These are phyloP conservation scores for Fusarium annulatum DNA, from an alignment of 2,329 filamentous ascomycete genomes.

Conservation along the genomic window DNA sequence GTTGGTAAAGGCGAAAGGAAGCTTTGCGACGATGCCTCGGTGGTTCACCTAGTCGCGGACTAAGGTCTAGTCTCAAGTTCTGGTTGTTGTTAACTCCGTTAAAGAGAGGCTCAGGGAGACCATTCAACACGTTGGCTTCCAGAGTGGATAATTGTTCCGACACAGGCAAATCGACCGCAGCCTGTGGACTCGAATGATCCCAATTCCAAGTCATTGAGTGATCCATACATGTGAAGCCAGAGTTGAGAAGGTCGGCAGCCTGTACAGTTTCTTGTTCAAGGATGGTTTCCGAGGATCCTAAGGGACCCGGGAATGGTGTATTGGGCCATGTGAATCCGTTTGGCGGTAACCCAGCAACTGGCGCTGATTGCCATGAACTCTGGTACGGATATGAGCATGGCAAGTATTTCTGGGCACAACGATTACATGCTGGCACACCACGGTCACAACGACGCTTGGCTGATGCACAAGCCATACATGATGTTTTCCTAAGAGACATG, in stretches of 20 bases:
- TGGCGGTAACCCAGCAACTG: not conserved
- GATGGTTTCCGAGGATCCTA: not conserved
- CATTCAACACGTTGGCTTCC: not conserved
- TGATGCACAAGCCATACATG: constrained; percentile 13
- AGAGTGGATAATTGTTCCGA: not conserved
- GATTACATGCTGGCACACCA: constrained; percentile 1
- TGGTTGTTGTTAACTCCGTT: not conserved
- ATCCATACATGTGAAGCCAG: not conserved
- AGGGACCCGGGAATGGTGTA: not conserved
- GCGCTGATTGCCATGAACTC: not conserved
- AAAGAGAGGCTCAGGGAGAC: not conserved
- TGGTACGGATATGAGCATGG: constrained; percentile 10
- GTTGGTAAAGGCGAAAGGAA: not conserved
- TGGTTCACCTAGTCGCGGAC: not conserved
- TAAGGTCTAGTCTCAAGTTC: not conserved
- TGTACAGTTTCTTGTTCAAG: not conserved
- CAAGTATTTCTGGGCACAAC: constrained; percentile 1
- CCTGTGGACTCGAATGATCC: not conserved
- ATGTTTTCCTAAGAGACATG: constrained; percentile 24
- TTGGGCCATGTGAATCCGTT: not conserved
- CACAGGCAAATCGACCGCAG: not conserved
- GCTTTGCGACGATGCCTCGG: not conserved
- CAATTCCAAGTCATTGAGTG: not conserved
- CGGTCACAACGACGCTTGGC: constrained; percentile 21
- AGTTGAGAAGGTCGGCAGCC: not conserved